These are phyloP conservation scores for Iris macrosiphon DNA, from an alignment of 106 monocot species.

Conservation along the genomic window DNA sequence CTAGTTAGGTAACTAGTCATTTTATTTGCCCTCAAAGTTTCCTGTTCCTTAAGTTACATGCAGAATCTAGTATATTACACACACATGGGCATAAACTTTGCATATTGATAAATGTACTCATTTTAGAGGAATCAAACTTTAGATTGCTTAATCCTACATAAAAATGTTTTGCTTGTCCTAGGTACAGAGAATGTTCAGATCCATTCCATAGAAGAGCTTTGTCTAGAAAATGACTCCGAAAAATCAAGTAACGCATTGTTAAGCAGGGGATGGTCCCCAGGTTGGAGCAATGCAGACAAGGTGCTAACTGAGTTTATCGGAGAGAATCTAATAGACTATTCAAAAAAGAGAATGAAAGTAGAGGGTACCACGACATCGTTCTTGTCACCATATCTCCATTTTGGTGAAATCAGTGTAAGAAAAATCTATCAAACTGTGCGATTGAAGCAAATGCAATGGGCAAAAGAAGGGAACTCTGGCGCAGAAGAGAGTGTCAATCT, in stretches of 20 bases:
- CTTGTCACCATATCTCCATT: conserved; percentile 89
- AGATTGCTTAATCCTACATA: no score
- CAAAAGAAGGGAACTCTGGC: conserved; percentile 43
- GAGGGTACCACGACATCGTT: conserved; percentile 62
- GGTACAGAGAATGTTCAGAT: conserved; percentile 42
- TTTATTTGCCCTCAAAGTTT: no score
- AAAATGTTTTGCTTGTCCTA: conserved; percentile 7
- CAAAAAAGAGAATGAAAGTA: conserved; percentile 54
- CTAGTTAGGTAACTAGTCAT: no score
- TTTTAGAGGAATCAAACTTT: no score
- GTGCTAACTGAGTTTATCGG: conserved; percentile 48
- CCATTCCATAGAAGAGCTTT: conserved; percentile 66
- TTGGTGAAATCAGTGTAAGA: conserved; percentile 76
- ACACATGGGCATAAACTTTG: no score
- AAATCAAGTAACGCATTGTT: conserved; percentile 82
- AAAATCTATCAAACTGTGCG: conserved; percentile 59
- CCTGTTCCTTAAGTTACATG: no score
- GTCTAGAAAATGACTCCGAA: conserved; percentile 74
- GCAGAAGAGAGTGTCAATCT: conserved; percentile 56
- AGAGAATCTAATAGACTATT: conserved; percentile 40
- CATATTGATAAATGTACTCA: no score
- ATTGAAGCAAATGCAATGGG: conserved; percentile 71
- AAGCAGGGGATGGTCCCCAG: conserved; percentile 80
- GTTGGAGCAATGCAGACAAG: conserved; percentile 80
- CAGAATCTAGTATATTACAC: no score